Evolutionary conservation across 108 stramenopile genomes (phyloP).

Genomic region (Cyclostephanos invisitatus): DNA sequence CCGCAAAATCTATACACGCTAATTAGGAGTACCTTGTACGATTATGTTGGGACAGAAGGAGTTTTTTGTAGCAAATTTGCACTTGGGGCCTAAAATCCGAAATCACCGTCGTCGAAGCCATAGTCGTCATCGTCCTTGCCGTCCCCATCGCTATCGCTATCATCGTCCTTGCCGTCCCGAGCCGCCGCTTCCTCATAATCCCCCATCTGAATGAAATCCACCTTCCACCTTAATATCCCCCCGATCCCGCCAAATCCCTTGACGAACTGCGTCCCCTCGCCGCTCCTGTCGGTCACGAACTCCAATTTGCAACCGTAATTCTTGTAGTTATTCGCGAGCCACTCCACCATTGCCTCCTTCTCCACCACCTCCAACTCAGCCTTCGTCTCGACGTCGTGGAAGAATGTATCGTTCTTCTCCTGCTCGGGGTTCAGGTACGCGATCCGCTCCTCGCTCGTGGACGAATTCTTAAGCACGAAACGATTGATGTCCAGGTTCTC

Average conservation of each 20-base stretch:
- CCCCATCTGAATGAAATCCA: conserved; percentile 89
- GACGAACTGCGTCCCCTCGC: conserved; percentile 98
- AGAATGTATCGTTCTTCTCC: conserved; percentile 81
- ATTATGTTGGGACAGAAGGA: too few relatives aligned
- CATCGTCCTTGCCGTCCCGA: conserved; percentile 44
- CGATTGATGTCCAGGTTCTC: conserved; percentile 91
- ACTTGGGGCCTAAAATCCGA: conserved; percentile 68
- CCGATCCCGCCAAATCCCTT: conserved; percentile 99
- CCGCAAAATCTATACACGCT: too few relatives aligned
- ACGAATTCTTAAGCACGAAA: conserved; percentile 83
- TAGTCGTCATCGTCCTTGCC: conserved; percentile 70
- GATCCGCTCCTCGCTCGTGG: conserved; percentile 78
- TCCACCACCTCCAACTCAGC: conserved; percentile 93
- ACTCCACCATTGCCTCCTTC: conserved; percentile 94
- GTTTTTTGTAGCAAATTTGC: neutral
- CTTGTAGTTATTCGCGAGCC: conserved; percentile 99
- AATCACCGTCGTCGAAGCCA: conserved; percentile 90
- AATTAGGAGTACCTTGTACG: too few relatives aligned
- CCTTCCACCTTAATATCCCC: conserved; percentile 97
- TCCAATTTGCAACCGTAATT: conserved; percentile 95
- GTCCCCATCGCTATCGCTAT: conserved; percentile 63
- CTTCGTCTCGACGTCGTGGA: conserved; percentile 87
- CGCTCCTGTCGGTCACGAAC: conserved; percentile 96
- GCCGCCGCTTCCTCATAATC: conserved; percentile 77
- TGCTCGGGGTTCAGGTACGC: conserved; percentile 91